Conservation (phyloP, 1,284 basidiomycete genomes). For the Boletellus deceptivus region DNA sequence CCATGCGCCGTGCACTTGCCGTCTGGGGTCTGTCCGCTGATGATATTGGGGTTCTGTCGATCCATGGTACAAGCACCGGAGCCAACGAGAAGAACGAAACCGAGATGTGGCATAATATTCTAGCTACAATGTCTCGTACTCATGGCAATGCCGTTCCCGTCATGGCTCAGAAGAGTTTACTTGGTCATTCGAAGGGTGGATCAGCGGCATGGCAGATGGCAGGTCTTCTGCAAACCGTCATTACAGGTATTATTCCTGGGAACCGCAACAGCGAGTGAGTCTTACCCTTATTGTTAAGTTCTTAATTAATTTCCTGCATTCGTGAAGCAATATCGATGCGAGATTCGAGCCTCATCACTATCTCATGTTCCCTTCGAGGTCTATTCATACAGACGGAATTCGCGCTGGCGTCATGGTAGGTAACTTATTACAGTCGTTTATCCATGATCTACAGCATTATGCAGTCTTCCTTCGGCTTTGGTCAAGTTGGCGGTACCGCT, state of each 20-base stretch:
- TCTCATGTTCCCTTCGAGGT: conserved; percentile 96
- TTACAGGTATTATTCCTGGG: conserved; percentile 89
- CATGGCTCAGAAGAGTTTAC: conserved; percentile 95
- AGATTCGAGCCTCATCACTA: conserved; percentile 88
- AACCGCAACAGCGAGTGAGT: conserved; percentile 92
- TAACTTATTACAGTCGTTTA: neutral
- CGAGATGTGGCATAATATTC: conserved; percentile 93
- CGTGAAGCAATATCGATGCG: conserved; percentile 82
- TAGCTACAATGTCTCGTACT: conserved; percentile 84
- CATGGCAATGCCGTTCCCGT: conserved; percentile 94
- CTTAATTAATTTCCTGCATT: conserved; percentile 5
- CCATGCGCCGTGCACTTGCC: conserved; percentile 91
- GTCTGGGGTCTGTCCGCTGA: conserved; percentile 95
- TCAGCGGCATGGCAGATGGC: conserved; percentile 98
- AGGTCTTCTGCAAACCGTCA: conserved; percentile 87
- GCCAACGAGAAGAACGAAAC: conserved; percentile 99
- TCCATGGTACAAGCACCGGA: conserved; percentile 94
- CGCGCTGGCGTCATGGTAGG: conserved; percentile 84
- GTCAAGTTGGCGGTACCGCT: conserved; percentile 94
- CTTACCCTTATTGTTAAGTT: conserved; percentile 19
- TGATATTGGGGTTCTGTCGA: conserved; percentile 86
- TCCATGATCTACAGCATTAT: conserved; percentile 1
- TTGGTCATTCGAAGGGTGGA: conserved; percentile 95
- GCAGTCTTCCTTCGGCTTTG: conserved; percentile 97
- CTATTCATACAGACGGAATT: conserved; percentile 91